Evolutionary conservation across 1,284 basidiomycete genomes (phyloP).

Genomic region (Marasmius oreades): DNA sequence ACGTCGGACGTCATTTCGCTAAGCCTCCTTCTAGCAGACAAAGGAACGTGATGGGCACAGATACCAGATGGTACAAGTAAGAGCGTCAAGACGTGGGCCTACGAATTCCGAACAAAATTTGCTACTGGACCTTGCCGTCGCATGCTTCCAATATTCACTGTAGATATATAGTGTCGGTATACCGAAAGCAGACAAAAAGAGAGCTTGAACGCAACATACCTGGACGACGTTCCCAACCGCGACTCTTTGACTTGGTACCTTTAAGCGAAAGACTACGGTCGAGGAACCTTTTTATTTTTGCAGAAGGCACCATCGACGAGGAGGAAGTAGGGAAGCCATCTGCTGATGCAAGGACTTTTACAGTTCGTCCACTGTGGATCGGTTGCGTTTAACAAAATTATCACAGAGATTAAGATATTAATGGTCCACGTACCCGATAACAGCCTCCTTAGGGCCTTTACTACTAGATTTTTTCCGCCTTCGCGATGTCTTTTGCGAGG

Average conservation of each 20-base stretch:
- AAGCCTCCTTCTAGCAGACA: not conserved
- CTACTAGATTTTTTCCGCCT: slow-evolving; percentile 18
- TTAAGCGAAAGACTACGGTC: slow-evolving; percentile 28
- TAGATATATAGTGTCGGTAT: not conserved
- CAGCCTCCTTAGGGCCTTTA: slow-evolving; percentile 19
- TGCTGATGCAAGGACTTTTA: slow-evolving; percentile 26
- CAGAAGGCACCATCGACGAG: slow-evolving; percentile 23
- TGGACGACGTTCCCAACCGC: slow-evolving; percentile 41
- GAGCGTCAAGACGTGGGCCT: slow-evolving; percentile 15
- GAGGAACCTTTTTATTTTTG: slow-evolving; percentile 19
- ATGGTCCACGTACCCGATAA: slow-evolving; percentile 24
- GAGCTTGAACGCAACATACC: slow-evolving; percentile 25
- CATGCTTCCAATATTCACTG: slow-evolving; percentile 31
- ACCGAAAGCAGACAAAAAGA: not conserved
- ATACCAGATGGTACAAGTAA: slow-evolving; percentile 22
- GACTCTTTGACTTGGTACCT: slow-evolving; percentile 26
- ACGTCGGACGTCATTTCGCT: not conserved
- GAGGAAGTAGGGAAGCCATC: slow-evolving; percentile 8
- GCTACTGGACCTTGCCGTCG: slow-evolving; percentile 26
- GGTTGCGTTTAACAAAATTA: not conserved
- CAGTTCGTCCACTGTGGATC: slow-evolving; percentile 22
- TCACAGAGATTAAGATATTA: slow-evolving; percentile 17
- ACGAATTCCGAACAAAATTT: slow-evolving; percentile 27
- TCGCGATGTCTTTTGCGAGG: slow-evolving; percentile 18
- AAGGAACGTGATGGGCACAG: slow-evolving; percentile 9